Percentiles rank a stretch among this genome's conserved stretches.
phyloP scores from a whole-genome alignment of 805 yeast genomes.

The Hanseniaspora meyeri region DNA sequence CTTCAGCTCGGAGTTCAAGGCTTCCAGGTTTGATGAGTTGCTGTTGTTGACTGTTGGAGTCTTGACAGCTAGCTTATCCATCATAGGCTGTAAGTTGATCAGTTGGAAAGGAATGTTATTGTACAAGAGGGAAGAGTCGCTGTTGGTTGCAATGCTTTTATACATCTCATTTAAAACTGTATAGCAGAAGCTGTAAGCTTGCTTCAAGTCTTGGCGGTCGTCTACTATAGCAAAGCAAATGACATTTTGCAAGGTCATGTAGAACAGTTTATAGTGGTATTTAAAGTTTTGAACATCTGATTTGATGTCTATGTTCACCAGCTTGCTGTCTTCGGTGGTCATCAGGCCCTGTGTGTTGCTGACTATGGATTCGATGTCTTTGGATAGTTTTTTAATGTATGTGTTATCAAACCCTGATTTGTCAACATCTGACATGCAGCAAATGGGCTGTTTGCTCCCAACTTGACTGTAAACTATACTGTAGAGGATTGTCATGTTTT shows the following conservation, averaged over 20 bases:
- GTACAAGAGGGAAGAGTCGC: constrained; percentile 7
- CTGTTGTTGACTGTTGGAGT: constrained; percentile 7
- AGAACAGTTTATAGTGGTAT: constrained; percentile 8
- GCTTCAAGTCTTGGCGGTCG: constrained; percentile 6
- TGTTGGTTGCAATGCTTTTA: not conserved
- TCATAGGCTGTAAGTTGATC: constrained; percentile 9
- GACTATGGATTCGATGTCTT: constrained; percentile 7
- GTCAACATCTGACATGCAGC: constrained; percentile 12
- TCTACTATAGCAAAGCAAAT: constrained; percentile 10
- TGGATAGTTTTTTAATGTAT: constrained; percentile 1
- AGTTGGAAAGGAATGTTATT: constrained; percentile 6
- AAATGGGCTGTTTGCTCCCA: constrained; percentile 6
- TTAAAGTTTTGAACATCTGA: constrained; percentile 13
- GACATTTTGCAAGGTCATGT: constrained; percentile 8
- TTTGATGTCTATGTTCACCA: constrained; percentile 11
- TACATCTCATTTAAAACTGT: constrained; percentile 9
- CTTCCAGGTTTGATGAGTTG: constrained; percentile 55
- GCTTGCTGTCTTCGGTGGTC: constrained; percentile 8
- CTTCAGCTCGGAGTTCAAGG: constrained; percentile 70
- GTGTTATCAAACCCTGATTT: constrained; percentile 10
- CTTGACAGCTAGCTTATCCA: constrained; percentile 12
- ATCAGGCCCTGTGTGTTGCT: constrained; percentile 2
- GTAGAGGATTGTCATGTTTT: constrained; percentile 7
- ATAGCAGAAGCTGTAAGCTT: constrained; percentile 5
- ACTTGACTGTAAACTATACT: constrained; percentile 12